Evolutionary conservation across 2,329 filamentous ascomycete species (phyloP), one percentile per base, ranked within the genome.

Genomic region (Helotiales sp.): DNA sequence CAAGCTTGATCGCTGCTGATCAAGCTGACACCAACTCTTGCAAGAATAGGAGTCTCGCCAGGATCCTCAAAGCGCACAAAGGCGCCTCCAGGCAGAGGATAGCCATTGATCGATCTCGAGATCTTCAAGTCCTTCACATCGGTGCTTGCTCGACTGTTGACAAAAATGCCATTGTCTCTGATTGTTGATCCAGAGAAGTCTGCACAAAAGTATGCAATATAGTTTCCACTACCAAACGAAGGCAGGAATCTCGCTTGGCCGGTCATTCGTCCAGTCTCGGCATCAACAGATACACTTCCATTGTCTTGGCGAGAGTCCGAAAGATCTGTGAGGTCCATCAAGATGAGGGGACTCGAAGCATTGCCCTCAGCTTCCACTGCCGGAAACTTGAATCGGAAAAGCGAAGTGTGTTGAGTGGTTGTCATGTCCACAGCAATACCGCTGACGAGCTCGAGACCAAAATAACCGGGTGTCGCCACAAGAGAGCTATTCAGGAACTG

Each of bases 11-110:
- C 77, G 4, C 76, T 75, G 67, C 83, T 88, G 65, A 91, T 85
- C 70, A 90, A 88, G 66, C 87, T 91, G 10, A 89, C 76, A 0
- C 87, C 88, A 6, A 89, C 84, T 48, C 89, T 80, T 9, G 81
- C 87, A 8, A 81, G 70, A 22, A 91, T 79, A 1, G 79, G 78
- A 1, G 74, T 74, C 33, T 78, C 71, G 9, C 57, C 67, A 0
- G 77, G 74, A 7, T 78, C 75, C 9, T 81, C 71, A 64, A 90
- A 89, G 24, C 83, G 78, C 31, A 83, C 77, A 71, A 86, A 90
- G 0, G 81, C 85, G 5, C 87, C 87, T 0, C 79, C 83, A 0
- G 84, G 83, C 2, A 85, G 72, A 2, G 79, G 79, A 42, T 81
- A 82, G 10, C 75, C 77, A 61, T 83, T 82, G 57, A 83, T 80